These are phyloP conservation scores for Metschnikowia anglica DNA, from an alignment of 805 yeast genomes.

Conservation along the genomic window DNA sequence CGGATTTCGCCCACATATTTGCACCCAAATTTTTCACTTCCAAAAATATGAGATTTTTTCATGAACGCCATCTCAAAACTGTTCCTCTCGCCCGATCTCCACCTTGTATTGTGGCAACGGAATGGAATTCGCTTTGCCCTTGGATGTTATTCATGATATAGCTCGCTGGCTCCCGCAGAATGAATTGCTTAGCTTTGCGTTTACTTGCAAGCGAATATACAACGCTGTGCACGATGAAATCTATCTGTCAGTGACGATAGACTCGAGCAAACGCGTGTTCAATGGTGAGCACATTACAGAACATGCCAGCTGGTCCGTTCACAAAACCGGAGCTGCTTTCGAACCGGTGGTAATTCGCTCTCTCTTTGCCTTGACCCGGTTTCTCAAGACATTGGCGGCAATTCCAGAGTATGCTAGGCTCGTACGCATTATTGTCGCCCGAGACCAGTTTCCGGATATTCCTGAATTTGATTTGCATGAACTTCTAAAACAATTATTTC, in stretches of 20 bases:
- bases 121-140: slow-evolving; percentile 11
- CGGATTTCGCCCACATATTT: slow-evolving; percentile 20
- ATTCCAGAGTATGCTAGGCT: slow-evolving; percentile 10
- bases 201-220: slow-evolving; percentile 10
- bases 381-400: slow-evolving; percentile 13
- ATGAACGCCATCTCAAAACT: background rate
- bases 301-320: background rate
- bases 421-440: slow-evolving; percentile 10
- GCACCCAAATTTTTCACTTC: slow-evolving; percentile 17
- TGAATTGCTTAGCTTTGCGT: slow-evolving; percentile 15
- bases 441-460: slow-evolving; percentile 17
- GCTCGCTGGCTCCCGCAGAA: slow-evolving; percentile 14
- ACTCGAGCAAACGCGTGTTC: slow-evolving; percentile 13
- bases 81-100: background rate
- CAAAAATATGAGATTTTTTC: background rate
- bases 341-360: slow-evolving; percentile 18
- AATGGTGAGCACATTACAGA: slow-evolving; percentile 1
- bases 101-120: background rate
- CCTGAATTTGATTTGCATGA: slow-evolving; percentile 13
- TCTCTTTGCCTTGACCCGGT: slow-evolving; percentile 17
- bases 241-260: slow-evolving; percentile 15
- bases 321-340: background rate
- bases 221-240: slow-evolving; percentile 9
- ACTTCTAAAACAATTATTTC: slow-evolving; percentile 10
- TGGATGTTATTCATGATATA: slow-evolving; percentile 11